Evolutionary conservation across 495 filamentous ascomycete genomes (phyloP), one percentile per base, ranked within the genome.

Genomic region (Amphirosellinia nigrospora): DNA sequence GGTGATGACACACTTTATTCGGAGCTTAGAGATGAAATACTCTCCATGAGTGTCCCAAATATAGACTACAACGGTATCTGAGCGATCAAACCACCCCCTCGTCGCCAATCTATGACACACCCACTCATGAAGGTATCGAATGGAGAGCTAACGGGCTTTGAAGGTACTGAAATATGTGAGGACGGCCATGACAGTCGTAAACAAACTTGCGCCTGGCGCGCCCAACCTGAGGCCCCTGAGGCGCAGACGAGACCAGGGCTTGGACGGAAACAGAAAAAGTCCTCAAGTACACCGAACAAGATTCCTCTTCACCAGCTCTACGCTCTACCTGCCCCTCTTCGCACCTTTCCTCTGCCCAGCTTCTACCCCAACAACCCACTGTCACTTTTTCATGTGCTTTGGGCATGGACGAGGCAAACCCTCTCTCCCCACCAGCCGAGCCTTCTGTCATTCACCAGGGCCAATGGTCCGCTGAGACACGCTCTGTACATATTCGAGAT

Each of bases 11-110:
- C 77, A 74, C 63, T 77, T 77, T 81, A 73, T 78, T 80, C 80
- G 83, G 80, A 79, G 80, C 85, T 82, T 84, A 89, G 87, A 86
- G 88, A 91, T 89, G 92, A 93, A 89, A 88, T 53, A 89, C 82
- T 85, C 87, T 88, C 91, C 76, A 85, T 97, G 94, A 86, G 85
- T 83, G 88, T 85, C 83, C 83, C 82, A 81, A 87, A 88, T 79
- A 88, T 86, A 91, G 93, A 97, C 94, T 97, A 97, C 94, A 96
- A 97, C 94, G 94, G 94, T 97, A 97, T 97, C 94, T 97, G 94
- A 97, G 88, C 86, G 85, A 82, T 82, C 73, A 66, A 45, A 30
- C 66, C 61, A 70, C 64, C 70, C 48, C 43, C 53, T 59, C 10
- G 34, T 69, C 10, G 34, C 68, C 26, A 30, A 38, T 68, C 8